Conservation (phyloP, 306 rosid genomes). For the Astragalus membranaceus region DNA sequence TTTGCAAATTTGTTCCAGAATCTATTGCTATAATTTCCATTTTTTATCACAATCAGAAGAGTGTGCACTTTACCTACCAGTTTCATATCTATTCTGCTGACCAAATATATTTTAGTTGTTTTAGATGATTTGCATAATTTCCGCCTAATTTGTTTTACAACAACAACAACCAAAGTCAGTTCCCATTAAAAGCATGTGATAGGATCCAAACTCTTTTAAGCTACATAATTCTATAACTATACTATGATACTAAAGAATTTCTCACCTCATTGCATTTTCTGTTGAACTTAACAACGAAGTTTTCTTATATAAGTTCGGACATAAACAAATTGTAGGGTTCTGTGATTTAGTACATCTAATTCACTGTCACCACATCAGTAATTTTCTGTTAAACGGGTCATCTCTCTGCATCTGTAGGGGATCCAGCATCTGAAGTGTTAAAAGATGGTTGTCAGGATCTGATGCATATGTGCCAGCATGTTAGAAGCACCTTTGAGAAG, state of each 20-base stretch:
- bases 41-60: not conserved
- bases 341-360: not conserved
- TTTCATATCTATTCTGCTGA: not conserved
- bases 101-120: not conserved
- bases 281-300: not conserved
- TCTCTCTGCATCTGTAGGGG: constrained; percentile 42
- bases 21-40: not conserved
- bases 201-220: not conserved
- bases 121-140: not conserved
- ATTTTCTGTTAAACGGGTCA: not conserved
- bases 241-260: not conserved
- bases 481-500: constrained; percentile 54
- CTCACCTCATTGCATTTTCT: not conserved
- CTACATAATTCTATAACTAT: not conserved
- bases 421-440: constrained; percentile 53
- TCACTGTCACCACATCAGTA: not conserved
- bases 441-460: constrained; percentile 73
- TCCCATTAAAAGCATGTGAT: not conserved
- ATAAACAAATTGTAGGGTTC: not conserved
- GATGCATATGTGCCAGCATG: constrained; percentile 69
- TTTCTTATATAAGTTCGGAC: not conserved
- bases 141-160: not conserved
- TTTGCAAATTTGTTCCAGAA: not conserved
- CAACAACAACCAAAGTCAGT: not conserved
- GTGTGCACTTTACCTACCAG: not conserved